Evolutionary conservation across 2,329 filamentous ascomycete genomes (phyloP), one percentile per base, ranked within the genome.

Genomic region (Tympanopsis confertula): DNA sequence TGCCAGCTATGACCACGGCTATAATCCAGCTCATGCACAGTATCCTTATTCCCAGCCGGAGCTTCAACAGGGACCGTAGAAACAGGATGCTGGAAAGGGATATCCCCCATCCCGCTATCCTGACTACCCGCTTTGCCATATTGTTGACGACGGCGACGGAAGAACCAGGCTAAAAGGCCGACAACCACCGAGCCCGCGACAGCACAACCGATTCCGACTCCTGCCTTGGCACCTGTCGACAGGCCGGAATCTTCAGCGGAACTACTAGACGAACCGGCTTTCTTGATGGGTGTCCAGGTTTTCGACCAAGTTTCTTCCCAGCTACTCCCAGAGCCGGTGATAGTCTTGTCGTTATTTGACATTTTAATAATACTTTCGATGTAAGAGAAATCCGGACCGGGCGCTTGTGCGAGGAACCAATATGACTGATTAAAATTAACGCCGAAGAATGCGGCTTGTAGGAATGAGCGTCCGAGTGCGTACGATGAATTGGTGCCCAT

Each of bases 361-460:
- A 46, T 43, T 10, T 28, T 14, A 5, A 38, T 44, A 12, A 22
- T 15, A 5, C 35, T 13, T 19, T 36, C 35, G 12, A 35, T 17
- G 2, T 35, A 37, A 19, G 19, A 45, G 42, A 37, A 39, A 18
- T 44, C 28, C 43, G 54, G 26, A 40, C 52, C 30, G 41, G 53
- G 28, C 42, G 52, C 44, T 35, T 57, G 54, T 2, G 44, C 55
- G 4, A 58, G 41, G 40, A 50, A 56, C 39, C 44, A 38, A 13
- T 35, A 47, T 22, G 32, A 41, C 3, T 37, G 38, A n/a, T 49
- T 38, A 44, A 46, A 55, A 26, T 53, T 53, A 13, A 50, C 46
- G 5, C 50, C 55, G 2, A 59, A 37, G 37, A 59, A 61, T 3
- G 57, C 52, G 2, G 54, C 53, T 45, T 61, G 58, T 2, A 60